phyloP scores from a whole-genome alignment of 2,329 filamentous ascomycete genomes.

The Mycogone perniciosa region DNA sequence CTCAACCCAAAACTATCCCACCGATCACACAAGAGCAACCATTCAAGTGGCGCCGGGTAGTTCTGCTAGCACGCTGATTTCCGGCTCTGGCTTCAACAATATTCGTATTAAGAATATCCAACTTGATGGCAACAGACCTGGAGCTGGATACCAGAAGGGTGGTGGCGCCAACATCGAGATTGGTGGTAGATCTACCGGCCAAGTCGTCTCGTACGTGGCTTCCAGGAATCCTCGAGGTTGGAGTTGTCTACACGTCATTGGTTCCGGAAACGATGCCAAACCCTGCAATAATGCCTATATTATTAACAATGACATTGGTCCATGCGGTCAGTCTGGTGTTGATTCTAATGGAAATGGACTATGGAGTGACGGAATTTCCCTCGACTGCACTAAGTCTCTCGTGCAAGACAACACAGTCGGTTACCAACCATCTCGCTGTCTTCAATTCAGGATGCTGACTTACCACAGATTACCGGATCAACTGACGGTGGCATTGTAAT shows the following conservation, averaged over 20 bases:
- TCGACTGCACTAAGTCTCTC: slow-evolving; percentile 19
- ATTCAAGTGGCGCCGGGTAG: slow-evolving; percentile 19
- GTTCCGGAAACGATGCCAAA: slow-evolving; percentile 16
- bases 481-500: slow-evolving; percentile 22
- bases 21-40: slow-evolving; percentile 17
- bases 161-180: slow-evolving; percentile 23
- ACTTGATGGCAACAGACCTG: slow-evolving; percentile 20
- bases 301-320: slow-evolving; percentile 20
- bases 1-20: slow-evolving; percentile 22
- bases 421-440: neutral
- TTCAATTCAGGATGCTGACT: neutral
- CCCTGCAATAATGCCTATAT: slow-evolving; percentile 19
- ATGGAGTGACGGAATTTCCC: slow-evolving; percentile 22
- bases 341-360: slow-evolving; percentile 15
- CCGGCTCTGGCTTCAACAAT: slow-evolving; percentile 15
- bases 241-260: slow-evolving; percentile 22
- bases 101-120: slow-evolving; percentile 21
- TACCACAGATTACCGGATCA: slow-evolving; percentile 15
- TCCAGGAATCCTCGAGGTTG: slow-evolving; percentile 20
- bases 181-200: slow-evolving; percentile 17
- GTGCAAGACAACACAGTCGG: slow-evolving; percentile 19
- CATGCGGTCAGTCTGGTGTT: slow-evolving; percentile 19
- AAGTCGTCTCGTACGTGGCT: slow-evolving; percentile 17
- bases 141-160: slow-evolving; percentile 16
- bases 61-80: slow-evolving; percentile 17